Base-by-base conservation (phyloP, 371 early-diverging fungal genomes). In the Parasitella parasitica region DNA sequence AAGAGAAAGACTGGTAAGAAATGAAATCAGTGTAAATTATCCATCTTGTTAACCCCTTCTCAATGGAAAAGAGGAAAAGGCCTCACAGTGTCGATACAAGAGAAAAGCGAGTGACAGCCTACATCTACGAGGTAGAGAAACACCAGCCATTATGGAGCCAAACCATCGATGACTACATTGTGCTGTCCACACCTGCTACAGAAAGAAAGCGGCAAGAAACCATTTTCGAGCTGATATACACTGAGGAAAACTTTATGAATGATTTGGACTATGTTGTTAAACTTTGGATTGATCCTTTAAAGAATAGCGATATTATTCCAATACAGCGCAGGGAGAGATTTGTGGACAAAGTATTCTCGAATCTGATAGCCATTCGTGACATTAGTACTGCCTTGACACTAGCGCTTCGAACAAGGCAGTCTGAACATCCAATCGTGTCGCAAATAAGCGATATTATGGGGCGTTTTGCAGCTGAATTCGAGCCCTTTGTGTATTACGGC, bases 201-300 rank as follows among this genome's bases (percentile, higher is more conserved):
- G 98, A 97, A 72, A 80, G 87, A 61, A 94, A 91, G 64, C 32
- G 69, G 35, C 97, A 96, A 65, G 95, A 96, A 70, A 87, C 86
- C 28, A 91, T 96, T 43, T 96, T 87, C 75, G 97, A 96, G 73
- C 59, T 95, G 54, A 89, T 96, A 36, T 84, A 91, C 50, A 93
- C 91, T 2, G 96, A 95, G 70, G 85, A 87, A 60, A 91, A 94
- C 68, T 96, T 89, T 73, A 88, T 94, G 12, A 83, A 81, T 28
- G 96, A 95, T 62, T 35, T 81, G 22, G 60, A 72, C 37, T 72
- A 72, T 48, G 39, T 72, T 3, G 52, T 63, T 13, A 57, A 69
- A 87, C 77, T 86, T 70, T 93, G 90, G 83, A 88, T 93, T 38
- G 76, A 87, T 57, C 95, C 94, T 3, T 75, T 97, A 22, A 72